Evolutionary conservation across 78 protist genomes (phyloP).

Genomic region (Chrysochromulina parva): DNA sequence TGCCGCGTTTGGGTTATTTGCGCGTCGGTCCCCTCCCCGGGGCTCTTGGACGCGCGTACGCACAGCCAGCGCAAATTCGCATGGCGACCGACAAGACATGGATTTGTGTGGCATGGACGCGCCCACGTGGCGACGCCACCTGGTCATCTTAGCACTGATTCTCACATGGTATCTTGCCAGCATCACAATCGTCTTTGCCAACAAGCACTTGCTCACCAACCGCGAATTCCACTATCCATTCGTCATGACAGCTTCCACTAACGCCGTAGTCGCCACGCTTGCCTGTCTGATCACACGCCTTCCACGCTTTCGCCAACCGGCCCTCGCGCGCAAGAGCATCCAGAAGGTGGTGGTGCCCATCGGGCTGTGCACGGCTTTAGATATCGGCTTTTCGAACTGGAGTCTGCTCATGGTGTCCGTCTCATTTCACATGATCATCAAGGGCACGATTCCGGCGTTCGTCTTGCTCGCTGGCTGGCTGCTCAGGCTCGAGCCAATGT

Average conservation of each 20-base stretch:
- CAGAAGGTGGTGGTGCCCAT: background rate
- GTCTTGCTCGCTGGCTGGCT: background rate
- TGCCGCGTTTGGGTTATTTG: no score
- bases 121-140: no score
- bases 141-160: no score
- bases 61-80: no score
- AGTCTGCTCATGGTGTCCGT: background rate
- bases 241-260: background rate
- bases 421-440: background rate
- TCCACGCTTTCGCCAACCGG: background rate
- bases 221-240: background rate
- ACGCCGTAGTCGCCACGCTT: background rate
- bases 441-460: background rate
- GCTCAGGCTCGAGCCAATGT: background rate
- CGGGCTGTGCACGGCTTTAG: background rate
- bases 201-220: background rate
- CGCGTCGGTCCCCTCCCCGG: no score
- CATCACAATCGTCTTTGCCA: background rate
- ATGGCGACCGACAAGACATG: no score
- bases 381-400: slow-evolving; percentile 10
- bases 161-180: background rate
- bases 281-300: background rate
- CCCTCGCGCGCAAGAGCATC: background rate
- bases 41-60: no score
- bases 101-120: no score